Evolutionary conservation across 768 basidiomycete genomes (phyloP).

Genomic region (Leccinellum albellum): DNA sequence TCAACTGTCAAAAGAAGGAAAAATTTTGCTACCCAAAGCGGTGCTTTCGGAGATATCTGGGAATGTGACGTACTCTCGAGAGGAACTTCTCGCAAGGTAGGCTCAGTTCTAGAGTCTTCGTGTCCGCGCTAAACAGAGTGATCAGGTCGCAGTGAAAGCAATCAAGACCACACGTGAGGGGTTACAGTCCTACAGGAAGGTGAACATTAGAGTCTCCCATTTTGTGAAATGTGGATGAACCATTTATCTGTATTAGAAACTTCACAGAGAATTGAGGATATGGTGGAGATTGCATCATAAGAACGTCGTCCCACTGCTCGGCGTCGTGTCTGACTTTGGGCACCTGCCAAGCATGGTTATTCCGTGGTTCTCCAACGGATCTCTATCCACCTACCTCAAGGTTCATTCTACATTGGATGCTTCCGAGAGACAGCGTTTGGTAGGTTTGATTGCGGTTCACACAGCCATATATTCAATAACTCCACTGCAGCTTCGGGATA

Average conservation of each 20-base stretch:
- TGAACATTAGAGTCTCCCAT: background rate
- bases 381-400: constrained; percentile 20
- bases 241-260: constrained; percentile 9
- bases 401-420: background rate
- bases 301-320: constrained; percentile 32
- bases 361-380: constrained; percentile 31
- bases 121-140: background rate
- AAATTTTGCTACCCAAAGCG: constrained; percentile 4
- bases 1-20: constrained; percentile 3
- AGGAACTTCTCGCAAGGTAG: constrained; percentile 4
- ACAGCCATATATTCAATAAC: background rate
- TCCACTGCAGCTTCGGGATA: constrained; percentile 16
- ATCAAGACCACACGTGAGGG: constrained; percentile 1
- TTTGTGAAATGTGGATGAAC: background rate
- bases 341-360: constrained; percentile 30
- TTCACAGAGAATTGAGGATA: constrained; percentile 28
- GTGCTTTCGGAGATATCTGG: constrained; percentile 23
- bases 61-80: constrained; percentile 17
- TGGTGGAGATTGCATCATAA: constrained; percentile 13
- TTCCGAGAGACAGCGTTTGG: constrained; percentile 6
- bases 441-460: constrained; percentile 1
- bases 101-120: background rate
- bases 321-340: constrained; percentile 28
- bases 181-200: constrained; percentile 9
- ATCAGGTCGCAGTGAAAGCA: constrained; percentile 22